Evolutionary conservation across 1,284 basidiomycete genomes (phyloP).

Genomic region (Puccinia brachypodii): DNA sequence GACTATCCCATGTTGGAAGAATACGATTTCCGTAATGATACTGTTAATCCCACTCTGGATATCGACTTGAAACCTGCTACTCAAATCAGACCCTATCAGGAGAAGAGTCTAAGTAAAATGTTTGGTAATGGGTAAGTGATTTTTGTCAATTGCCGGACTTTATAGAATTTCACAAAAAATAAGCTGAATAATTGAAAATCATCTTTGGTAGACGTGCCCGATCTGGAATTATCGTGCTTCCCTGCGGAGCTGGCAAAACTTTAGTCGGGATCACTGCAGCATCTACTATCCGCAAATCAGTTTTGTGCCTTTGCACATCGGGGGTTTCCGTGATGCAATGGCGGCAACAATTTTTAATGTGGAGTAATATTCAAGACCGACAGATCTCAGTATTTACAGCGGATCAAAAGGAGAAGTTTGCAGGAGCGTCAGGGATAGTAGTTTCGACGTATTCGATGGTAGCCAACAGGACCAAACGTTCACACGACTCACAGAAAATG

Average conservation of each 20-base stretch:
- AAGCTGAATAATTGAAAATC: not conserved
- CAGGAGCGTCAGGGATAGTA: slow-evolving; percentile 89
- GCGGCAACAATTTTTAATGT: slow-evolving; percentile 94
- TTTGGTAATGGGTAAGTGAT: slow-evolving; percentile 83
- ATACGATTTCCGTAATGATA: slow-evolving; percentile 96
- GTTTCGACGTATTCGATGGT: slow-evolving; percentile 99
- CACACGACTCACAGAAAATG: slow-evolving; percentile 96
- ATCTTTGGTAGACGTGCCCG: slow-evolving; percentile 71
- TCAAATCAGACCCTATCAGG: slow-evolving; percentile 92
- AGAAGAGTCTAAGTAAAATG: slow-evolving; percentile 96
- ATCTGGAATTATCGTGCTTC: slow-evolving; percentile 96
- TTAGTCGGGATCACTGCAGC: slow-evolving; percentile 98
- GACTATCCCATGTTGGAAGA: slow-evolving; percentile 96
- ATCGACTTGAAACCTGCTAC: slow-evolving; percentile 96
- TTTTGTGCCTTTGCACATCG: slow-evolving; percentile 94
- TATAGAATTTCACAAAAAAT: not conserved
- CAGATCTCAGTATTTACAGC: slow-evolving; percentile 95
- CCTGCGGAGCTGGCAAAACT: slow-evolving; percentile 98
- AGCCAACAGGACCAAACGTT: slow-evolving; percentile 90
- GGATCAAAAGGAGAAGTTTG: slow-evolving; percentile 95
- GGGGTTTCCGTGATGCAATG: slow-evolving; percentile 97
- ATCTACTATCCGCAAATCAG: slow-evolving; percentile 98
- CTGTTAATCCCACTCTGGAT: slow-evolving; percentile 87
- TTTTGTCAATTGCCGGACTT: not conserved
- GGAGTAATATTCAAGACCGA: slow-evolving; percentile 92